Evolutionary conservation across 371 early-diverging fungal species (phyloP), one percentile per base, ranked within the genome.

Genomic region (Gilbertella persicaria): DNA sequence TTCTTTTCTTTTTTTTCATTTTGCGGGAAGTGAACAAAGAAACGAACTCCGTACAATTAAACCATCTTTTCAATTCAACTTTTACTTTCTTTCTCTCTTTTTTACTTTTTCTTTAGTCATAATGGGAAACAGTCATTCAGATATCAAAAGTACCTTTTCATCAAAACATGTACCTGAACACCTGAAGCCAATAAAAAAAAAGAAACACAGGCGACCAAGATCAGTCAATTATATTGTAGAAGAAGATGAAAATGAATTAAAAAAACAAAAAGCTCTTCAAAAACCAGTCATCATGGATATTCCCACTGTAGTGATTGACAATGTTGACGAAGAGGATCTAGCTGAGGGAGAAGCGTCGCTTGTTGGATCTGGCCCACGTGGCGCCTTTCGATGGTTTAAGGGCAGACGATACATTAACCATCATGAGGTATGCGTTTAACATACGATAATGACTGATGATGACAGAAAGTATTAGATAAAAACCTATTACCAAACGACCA

Each of bases 341-440:
- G 49, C 37, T 44, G 43, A 30, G 3, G 45, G 46, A 55, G 33
- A 46, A 9, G 14, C 37, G 3, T 16, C 49, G n/a, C 20, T 59
- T 9, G 40, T 53, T 38, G 60, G 63, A 29, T 37, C 63, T 28
- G 59, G 63, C 21, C 60, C 63, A 26, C 44, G 49, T 23, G 58
- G 60, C 25, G 66, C 69, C 3, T 69, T 65, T 62, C 45, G 44
- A 29, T 69, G 69, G 69, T 62, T 62, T 16, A 51, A 65, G 28
- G 55, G 55, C 46, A 35, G 55, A 42, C 39, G 55, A 23, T 55
- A 48, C 29, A 16, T 55, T 19, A 55, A 48, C 25, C 26, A 50
- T 56, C 45, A 43, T 12, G 12, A 33, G n/a, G n/a, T n/a, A n/a
- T n/a, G n/a, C n/a, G n/a, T n/a, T n/a, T n/a, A n/a, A n/a, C n/a